phyloP scores from a whole-genome alignment of 345 rosid species.

The Ceriops zippeliana region DNA sequence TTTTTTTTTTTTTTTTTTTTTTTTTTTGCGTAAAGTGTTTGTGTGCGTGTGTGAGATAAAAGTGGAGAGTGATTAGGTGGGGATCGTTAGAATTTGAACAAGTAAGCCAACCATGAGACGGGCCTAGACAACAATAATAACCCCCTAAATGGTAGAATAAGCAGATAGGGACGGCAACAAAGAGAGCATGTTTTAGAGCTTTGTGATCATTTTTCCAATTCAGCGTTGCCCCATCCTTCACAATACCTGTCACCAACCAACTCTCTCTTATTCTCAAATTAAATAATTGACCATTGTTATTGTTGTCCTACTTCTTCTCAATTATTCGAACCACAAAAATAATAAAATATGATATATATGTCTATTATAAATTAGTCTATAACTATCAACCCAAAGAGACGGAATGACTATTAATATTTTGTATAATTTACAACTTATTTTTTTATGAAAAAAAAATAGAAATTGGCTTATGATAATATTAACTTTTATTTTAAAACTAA shows the following conservation, averaged over 20 bases:
- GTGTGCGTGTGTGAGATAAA: not conserved
- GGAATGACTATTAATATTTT: no score
- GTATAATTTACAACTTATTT: no score
- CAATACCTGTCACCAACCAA: constrained; percentile 1
- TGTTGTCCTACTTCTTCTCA: not conserved
- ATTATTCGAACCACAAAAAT: not conserved
- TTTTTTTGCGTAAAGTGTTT: not conserved
- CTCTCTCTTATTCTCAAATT: not conserved
- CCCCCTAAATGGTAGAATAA: constrained; percentile 12
- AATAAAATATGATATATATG: not conserved
- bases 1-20: not conserved
- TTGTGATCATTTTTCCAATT: constrained; percentile 11
- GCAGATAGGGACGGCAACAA: constrained; percentile 12
- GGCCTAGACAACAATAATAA: constrained; percentile 6
- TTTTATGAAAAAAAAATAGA: no score
- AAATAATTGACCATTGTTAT: not conserved
- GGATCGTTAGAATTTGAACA: constrained; percentile 10
- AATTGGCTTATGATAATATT: no score
- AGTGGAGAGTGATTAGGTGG: constrained; percentile 14
- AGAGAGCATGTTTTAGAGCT: not conserved
- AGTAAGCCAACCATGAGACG: not conserved
- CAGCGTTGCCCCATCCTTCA: constrained; percentile 21
- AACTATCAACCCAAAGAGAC: no score
- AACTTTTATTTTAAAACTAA: no score
- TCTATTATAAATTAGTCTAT: no score